Conservation (phyloP, 129 eudicot genomes). For the Artemisia tridentata region DNA sequence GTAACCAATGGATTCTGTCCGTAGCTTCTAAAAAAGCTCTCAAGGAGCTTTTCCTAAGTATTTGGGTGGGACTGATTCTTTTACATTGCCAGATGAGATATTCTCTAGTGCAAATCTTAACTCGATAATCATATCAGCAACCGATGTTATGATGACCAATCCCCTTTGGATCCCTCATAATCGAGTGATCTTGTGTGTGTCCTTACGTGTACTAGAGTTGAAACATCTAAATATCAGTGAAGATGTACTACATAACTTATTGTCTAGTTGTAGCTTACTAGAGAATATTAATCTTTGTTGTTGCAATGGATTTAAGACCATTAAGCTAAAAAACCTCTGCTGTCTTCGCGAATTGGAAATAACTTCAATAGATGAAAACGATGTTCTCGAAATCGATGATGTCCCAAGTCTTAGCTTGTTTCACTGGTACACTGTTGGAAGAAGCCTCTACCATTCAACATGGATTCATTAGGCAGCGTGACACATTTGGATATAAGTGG, state of each 20-base stretch:
- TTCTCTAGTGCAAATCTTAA: not conserved
- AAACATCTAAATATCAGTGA: not conserved
- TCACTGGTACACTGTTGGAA: too few species aligned
- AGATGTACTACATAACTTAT: not conserved
- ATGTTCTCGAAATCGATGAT: not conserved
- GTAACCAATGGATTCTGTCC: not conserved
- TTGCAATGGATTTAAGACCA: not conserved
- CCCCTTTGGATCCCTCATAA: not conserved
- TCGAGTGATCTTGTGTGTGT: not conserved
- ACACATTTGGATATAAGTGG: not conserved
- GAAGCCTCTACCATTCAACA: too few species aligned
- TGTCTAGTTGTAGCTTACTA: not conserved
- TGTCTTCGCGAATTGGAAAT: not conserved
- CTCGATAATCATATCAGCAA: not conserved
- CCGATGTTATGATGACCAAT: not conserved
- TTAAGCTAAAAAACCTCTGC: not conserved
- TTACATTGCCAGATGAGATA: not conserved
- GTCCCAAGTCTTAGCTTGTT: too few species aligned
- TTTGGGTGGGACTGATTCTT: not conserved
- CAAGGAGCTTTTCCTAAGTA: not conserved
- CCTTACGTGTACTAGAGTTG: constrained; percentile 2
- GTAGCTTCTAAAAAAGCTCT: not conserved
- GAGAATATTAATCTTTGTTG: not conserved
- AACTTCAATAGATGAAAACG: not conserved
- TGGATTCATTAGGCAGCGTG: not conserved